Percentiles rank a stretch among this genome's conserved stretches.
Evolutionary conservation across 2,329 filamentous ascomycete genomes (phyloP).

Genomic region (Rugonectria rugulosa): DNA sequence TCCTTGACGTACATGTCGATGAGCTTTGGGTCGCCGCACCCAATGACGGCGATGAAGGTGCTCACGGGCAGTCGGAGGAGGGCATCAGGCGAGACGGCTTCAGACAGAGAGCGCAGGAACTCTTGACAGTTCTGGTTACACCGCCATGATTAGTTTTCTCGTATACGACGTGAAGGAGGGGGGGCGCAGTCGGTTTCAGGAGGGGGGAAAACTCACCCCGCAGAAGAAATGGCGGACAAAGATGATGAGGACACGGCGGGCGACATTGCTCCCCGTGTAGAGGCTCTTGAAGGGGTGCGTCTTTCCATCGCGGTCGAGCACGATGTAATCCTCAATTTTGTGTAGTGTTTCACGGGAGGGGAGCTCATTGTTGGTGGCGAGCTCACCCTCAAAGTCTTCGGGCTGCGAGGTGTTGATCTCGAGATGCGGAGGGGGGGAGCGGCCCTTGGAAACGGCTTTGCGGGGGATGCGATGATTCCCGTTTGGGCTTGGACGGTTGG

Average conservation of each 20-base stretch:
- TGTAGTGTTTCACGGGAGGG: slow-evolving; percentile 58
- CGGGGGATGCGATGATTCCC: slow-evolving; percentile 21
- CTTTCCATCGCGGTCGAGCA: slow-evolving; percentile 69
- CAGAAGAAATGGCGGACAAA: slow-evolving; percentile 86
- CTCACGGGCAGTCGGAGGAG: slow-evolving; percentile 60
- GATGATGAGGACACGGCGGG: slow-evolving; percentile 69
- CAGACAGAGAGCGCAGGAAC: slow-evolving; percentile 70
- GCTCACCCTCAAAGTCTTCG: slow-evolving; percentile 63
- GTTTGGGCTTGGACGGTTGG: not conserved
- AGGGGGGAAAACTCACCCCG: slow-evolving; percentile 62
- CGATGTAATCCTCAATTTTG: slow-evolving; percentile 61
- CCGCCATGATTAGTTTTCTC: not conserved
- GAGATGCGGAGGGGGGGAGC: slow-evolving; percentile 36
- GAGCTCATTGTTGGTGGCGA: slow-evolving; percentile 63
- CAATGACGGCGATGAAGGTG: slow-evolving; percentile 74
- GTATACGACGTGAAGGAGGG: not conserved
- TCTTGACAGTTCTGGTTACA: slow-evolving; percentile 74
- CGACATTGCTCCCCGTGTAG: slow-evolving; percentile 62
- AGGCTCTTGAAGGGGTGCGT: slow-evolving; percentile 68
- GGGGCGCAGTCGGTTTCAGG: not conserved
- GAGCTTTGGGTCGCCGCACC: slow-evolving; percentile 73
- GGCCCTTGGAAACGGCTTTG: slow-evolving; percentile 28
- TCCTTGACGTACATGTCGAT: slow-evolving; percentile 71
- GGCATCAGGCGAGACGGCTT: slow-evolving; percentile 60
- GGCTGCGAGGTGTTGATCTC: slow-evolving; percentile 51